Base-by-base conservation (phyloP, 805 yeast genomes). In the Saccharomycopsis schoenii region DNA sequence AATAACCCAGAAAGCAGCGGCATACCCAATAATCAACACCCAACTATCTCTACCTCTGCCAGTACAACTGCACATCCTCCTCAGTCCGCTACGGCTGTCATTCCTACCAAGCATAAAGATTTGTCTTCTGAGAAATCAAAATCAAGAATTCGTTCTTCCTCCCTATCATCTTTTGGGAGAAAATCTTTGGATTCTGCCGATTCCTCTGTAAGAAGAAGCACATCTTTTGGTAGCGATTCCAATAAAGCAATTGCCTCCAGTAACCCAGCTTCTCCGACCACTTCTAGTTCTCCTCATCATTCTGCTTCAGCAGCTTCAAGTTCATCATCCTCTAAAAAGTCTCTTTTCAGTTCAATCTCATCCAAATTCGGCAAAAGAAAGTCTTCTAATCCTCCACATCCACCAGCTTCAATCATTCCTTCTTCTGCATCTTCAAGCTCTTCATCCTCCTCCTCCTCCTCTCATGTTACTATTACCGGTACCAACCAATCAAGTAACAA, bases 291-390 rank as follows among this genome's bases (percentile, higher is more conserved):
- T 37, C 17, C 42, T 15, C 50, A 58, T 21, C 43, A 51, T 62
- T 19, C 52, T 24, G 34, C 19, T 39, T 55, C 40, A 14, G 36
- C 58, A 60, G 59, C 55, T 60, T 36, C 54, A 59, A 47, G 8
- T 47, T 19, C 14, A 11, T 47, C 52, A 21, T 47, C 55, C 25
- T 25, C 39, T 10, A 66, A 56, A 66, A 70, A 69, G 60, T 70
- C 73, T 1, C 55, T 71, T 15, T 70, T 71, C 61, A 67, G 70
- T 43, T 64, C 66, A 8, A 68, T 71, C 6, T 70, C 70, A 50
- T 68, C 72, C n/a, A 70, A 70, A 60, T 65, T 69, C 37, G 39
- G 62, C 15, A 63, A 63, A 29, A 60, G 58, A 58, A 71, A 70
- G 43, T 40, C 58, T 12, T 29, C 17, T 36, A 40, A 15, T 47